A percentile compares a stretch with the other conserved stretches of the same genome.
Conservation (phyloP, 441 rosid genomes). For the Gossypium armourianum region DNA sequence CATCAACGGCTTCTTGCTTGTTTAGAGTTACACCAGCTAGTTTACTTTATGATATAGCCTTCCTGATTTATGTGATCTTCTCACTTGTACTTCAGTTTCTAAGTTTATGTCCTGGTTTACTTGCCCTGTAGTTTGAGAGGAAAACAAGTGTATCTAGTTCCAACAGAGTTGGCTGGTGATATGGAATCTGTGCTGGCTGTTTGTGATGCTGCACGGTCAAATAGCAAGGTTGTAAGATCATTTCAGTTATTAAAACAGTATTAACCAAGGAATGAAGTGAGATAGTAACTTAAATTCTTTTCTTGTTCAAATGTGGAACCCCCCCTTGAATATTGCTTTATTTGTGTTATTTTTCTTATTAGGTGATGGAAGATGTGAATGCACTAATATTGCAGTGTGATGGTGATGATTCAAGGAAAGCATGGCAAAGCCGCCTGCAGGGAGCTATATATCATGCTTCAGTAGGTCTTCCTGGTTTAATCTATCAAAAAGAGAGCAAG, state of each 20-base stretch:
- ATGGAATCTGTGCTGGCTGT: constrained; percentile 68
- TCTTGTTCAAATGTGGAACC: neutral
- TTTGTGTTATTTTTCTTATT: constrained; percentile 12
- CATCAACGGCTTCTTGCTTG: neutral
- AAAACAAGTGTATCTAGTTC: constrained; percentile 66
- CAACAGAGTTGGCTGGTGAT: constrained; percentile 59
- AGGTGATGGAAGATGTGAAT: constrained; percentile 83
- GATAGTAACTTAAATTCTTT: neutral
- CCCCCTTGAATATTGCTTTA: neutral
- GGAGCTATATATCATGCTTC: constrained; percentile 86
- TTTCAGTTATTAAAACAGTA: constrained; percentile 6
- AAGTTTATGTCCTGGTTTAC: constrained; percentile 13
- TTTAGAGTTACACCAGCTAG: neutral
- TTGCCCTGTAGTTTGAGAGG: constrained; percentile 60
- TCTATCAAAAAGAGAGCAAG: neutral
- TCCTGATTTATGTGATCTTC: neutral
- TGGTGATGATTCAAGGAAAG: constrained; percentile 56
- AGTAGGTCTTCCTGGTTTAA: constrained; percentile 30
- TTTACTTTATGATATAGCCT: neutral
- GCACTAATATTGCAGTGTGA: constrained; percentile 65
- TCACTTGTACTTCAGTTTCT: constrained; percentile 1
- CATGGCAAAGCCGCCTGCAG: constrained; percentile 83
- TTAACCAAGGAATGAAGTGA: neutral
- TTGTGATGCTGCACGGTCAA: constrained; percentile 49
- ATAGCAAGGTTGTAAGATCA: constrained; percentile 40